Evolutionary conservation across 1,284 basidiomycete species (phyloP), one percentile per base, ranked within the genome.

Genomic region (Pyrrhoderma lamaoense): DNA sequence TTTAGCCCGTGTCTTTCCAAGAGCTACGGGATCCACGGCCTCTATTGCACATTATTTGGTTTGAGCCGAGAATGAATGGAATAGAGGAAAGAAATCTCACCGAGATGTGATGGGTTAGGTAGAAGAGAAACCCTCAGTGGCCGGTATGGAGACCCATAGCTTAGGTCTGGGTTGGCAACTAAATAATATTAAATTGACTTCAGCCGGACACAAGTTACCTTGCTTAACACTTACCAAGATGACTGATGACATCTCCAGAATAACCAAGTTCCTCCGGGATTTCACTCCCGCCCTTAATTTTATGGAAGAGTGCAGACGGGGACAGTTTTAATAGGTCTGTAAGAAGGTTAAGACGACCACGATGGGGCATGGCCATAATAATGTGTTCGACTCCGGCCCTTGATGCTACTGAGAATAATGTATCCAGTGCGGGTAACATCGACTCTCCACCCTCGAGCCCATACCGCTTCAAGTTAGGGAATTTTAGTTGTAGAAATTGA

Each of bases 1-100:
- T 65, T 95, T 91, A 1, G 92, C 92, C 22, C 93, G 82, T 3
- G 91, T 90, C 67, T 94, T 92, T 0, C 92, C 92, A 2, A 93
- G 67, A 0, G 87, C 90, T 37, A 93, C 82, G 1, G 92, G 87
- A 59, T 87, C 89, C 51, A 89, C 79, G 0, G 92, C 91, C 77
- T 93, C 86, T 83, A 57, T 7, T 40, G 14, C 7, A 22, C 7
- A 47, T 36, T 27, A 8, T 49, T 40, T 36, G 27, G 45, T 40
- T 34, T 11, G 49, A n/a, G 50, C 35, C 16, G 13, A 21, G 14
- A 51, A 21, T 38, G 31, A 34, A 22, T 23, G 35, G 23, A 19
- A 23, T 3, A 21, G 8, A 2, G 27, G 45, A 16, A 23, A 25
- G 13, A 37, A 22, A 31, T 64, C 67, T 37, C 61, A 82, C 85